Conservation (phyloP, 345 rosid species). For the Balakata baccata region DNA sequence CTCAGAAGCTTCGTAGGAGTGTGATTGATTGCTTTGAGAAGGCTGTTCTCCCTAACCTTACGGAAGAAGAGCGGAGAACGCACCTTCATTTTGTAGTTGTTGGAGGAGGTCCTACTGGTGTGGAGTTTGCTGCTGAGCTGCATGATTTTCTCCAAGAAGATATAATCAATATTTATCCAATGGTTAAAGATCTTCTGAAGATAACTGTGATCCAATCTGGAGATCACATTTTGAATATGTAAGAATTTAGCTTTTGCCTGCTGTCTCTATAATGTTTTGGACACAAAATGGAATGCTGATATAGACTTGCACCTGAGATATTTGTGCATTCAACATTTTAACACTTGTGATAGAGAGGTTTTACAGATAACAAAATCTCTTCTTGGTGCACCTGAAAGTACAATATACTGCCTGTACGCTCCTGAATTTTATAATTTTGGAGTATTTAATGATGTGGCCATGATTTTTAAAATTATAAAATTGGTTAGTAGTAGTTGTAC, state of each 20-base stretch:
- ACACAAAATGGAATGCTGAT: background rate
- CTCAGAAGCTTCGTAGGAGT: constrained; percentile 74
- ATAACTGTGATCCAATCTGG: constrained; percentile 85
- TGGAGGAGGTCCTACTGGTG: constrained; percentile 99
- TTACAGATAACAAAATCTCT: background rate
- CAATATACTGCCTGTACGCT: background rate
- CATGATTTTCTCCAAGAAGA: constrained; percentile 85
- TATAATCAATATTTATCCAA: constrained; percentile 61
- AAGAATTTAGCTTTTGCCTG: constrained; percentile 23
- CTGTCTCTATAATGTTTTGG: background rate
- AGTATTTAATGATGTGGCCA: too few species aligned
- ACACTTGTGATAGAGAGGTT: background rate
- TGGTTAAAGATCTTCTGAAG: constrained; percentile 65
- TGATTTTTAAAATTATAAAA: too few species aligned
- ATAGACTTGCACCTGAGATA: background rate
- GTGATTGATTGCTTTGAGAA: constrained; percentile 91
- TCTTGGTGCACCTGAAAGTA: background rate
- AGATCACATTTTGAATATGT: constrained; percentile 91
- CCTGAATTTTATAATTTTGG: too few species aligned
- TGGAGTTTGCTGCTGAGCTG: constrained; percentile 97
- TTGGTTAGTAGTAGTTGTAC: too few species aligned
- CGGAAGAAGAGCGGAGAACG: constrained; percentile 67
- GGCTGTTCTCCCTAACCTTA: constrained; percentile 77
- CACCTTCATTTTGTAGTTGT: constrained; percentile 92
- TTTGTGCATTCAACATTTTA: constrained; percentile 2